Base-by-base conservation (phyloP, 2,329 filamentous ascomycete genomes). In the Sclerotinia glacialis region DNA sequence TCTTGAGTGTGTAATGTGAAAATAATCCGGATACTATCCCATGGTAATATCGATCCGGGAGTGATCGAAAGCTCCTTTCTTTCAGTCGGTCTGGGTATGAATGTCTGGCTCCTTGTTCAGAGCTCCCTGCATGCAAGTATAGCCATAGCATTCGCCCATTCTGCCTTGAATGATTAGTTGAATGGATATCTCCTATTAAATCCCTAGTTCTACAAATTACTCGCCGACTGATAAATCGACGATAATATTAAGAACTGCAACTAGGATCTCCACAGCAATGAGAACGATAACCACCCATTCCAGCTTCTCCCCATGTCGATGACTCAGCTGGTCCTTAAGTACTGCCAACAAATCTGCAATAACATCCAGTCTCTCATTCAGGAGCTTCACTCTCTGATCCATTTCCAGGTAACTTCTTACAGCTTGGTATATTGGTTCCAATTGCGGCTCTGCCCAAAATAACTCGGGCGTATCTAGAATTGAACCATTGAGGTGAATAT, bases 371-470 rank as follows among this genome's bases (percentile, higher is more conserved):
- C 95, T 83, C 77, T 98, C 94, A 14, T 92, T 98, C 75, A 99
- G 80, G 49, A 99, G 82, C 31, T 88, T 87, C 16, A 98, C 94
- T 66, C 95, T 84, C 81, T 98, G 95, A 78, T 98, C 95, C 91
- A 99, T 98, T 81, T 99, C 95, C 26, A 99, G 83, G 77, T 99
- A 99, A 76, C 90, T 95, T 67, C 95, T 85, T 53, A 98, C 95
- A 65, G 95, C 95, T 78, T 96, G 91, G 77, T 99, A 99, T 37
- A 99, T 90, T 6, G 95, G 95, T 75, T 99, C 95, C 8, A 99
- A 84, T 78, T 97, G 93, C 11, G 95, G 95, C 79, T 99, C 95
- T 42, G 94, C 91, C 95, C 95, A 99, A 84, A 99, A 98, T 52
- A 99, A 84, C 79, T 99, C 95, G 0, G 95, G 95, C 12, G 93